Base-by-base conservation (phyloP, 2,329 filamentous ascomycete species). In the Trichoderma sp. region DNA sequence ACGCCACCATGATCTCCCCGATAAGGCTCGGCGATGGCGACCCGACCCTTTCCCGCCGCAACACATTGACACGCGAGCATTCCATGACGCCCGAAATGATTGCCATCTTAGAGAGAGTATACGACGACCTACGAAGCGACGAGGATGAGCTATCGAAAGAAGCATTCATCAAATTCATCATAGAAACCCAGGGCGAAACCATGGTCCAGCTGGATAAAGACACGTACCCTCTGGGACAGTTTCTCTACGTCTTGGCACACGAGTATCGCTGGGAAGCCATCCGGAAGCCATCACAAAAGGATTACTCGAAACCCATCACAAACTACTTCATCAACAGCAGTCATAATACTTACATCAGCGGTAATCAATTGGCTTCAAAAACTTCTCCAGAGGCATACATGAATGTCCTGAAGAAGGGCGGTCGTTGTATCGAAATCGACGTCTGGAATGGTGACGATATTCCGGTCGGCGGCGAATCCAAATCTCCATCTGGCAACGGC, bases 241-340 rank as follows among this genome's bases (percentile, higher is more conserved):
- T 90, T 72, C 81, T 88, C 28, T 85, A 82, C 74, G 77, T 82
- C 23, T 87, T 85, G 85, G 82, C 81, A 74, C 78, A 81, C 55
- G 74, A 78, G 7, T 85, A 83, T 63, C 81, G 81, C 34, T 83
- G 83, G 77, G 79, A 84, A 36, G 86, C 86, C 4, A 75, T 82
- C 23, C 81, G 77, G 74, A 84, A 85, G n/a, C 79, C 82, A 26
- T 79, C 82, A 34, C 77, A 82, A 73, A 85, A 88, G 71, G 91
- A 94, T 77, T 79, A 90, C 36, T 87, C 87, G 0, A 88, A 87
- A 67, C 92, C 93, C 4, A 86, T 97, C 71, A 93, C 92, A 61
- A 94, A 97, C 79, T 98, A 98, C 83, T 98, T 94, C 80, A 95
- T 98, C 79, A 97, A 92, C 73, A 97, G 93, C 75, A 97, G 94